Evolutionary conservation across 75 land plant species (phyloP).

Genomic region (Picea sitchensis): DNA sequence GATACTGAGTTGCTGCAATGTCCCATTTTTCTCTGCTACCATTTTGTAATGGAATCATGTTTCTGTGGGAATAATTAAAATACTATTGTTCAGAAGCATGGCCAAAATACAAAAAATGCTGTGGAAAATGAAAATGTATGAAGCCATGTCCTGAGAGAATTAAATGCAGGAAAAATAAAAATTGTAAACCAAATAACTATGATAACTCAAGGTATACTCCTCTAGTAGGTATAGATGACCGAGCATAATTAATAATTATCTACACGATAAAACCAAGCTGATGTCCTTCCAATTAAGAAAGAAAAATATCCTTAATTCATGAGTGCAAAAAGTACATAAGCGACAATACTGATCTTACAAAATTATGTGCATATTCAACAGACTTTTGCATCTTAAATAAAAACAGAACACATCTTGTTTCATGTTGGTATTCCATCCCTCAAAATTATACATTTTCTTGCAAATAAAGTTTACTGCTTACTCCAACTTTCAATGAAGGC

Average conservation of each 20-base stretch:
- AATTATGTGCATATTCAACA: not conserved
- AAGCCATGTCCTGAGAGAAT: not conserved
- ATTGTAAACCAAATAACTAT: not conserved
- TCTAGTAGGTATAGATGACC: not conserved
- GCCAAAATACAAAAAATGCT: not conserved
- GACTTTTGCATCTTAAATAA: not conserved
- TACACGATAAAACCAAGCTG: not conserved
- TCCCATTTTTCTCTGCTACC: not conserved
- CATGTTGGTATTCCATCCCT: not conserved
- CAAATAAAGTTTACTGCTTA: not conserved
- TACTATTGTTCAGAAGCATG: not conserved
- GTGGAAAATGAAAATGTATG: not conserved
- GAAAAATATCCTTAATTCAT: not conserved
- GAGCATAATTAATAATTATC: not conserved
- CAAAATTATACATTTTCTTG: not conserved
- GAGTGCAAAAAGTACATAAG: too few relatives aligned
- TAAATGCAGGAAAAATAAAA: not conserved
- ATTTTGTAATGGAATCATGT: not conserved
- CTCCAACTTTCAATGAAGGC: not conserved
- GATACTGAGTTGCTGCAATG: too few relatives aligned
- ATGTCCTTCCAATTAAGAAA: not conserved
- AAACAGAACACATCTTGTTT: not conserved
- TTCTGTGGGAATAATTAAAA: not conserved
- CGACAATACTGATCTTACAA: not conserved
- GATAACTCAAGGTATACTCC: not conserved